A percentile compares a stretch with the other conserved stretches of the same genome.
phyloP scores from a whole-genome alignment of 345 rosid species.

The Gossypium sturtianum region DNA sequence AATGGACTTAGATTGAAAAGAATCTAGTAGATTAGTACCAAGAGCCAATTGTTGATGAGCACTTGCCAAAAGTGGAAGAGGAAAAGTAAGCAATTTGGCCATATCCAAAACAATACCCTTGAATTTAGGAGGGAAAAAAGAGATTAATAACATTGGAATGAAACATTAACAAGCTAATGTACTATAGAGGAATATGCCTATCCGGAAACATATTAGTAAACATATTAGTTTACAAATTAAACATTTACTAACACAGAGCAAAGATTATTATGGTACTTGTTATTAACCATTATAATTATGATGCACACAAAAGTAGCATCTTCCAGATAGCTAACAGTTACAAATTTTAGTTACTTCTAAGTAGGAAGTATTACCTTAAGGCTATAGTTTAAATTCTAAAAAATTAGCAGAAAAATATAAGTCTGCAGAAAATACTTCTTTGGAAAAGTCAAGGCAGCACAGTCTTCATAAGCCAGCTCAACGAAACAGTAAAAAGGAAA shows the following conservation, averaged over 20 bases:
- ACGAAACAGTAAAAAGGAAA: not conserved
- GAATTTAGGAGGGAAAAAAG: slow-evolving; percentile 21
- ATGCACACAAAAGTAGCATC: not conserved
- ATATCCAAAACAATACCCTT: slow-evolving; percentile 59
- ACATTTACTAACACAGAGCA: not conserved
- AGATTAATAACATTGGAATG: slow-evolving; percentile 16
- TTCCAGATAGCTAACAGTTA: not conserved
- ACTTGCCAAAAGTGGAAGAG: slow-evolving; percentile 72
- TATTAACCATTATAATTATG: not conserved
- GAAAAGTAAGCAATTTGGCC: slow-evolving; percentile 74
- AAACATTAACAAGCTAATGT: not conserved
- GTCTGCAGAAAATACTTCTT: not conserved
- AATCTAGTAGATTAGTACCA: slow-evolving; percentile 37
- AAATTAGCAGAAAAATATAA: not conserved
- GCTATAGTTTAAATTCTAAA: not conserved
- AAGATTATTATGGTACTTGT: not conserved
- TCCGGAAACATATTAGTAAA: not conserved
- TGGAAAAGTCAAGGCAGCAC: not conserved
- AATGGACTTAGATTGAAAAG: slow-evolving; percentile 2
- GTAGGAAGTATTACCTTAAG: not conserved
- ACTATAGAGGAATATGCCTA: not conserved
- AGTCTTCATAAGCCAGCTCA: not conserved
- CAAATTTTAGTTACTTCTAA: not conserved
- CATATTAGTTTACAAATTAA: not conserved
- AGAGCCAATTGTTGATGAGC: slow-evolving; percentile 76